Conservation (phyloP, 768 basidiomycete species). For the Dioszegia aurantiaca region DNA sequence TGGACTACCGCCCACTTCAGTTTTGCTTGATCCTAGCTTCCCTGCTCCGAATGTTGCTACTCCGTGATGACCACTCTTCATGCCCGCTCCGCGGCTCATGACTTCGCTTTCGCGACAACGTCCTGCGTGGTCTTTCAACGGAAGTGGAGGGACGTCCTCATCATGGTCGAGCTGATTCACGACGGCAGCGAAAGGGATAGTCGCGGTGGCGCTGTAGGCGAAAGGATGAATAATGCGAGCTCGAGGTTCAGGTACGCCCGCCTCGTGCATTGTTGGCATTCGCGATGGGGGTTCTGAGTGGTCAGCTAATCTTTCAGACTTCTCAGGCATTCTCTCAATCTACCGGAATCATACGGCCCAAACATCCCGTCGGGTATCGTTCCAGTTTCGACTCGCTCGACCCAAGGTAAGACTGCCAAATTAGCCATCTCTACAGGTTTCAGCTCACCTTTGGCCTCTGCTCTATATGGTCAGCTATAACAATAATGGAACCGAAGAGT, state of each 20-base stretch:
- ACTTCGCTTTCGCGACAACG: conserved; percentile 31
- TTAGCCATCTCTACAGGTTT: conserved; percentile 9
- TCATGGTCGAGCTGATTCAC: conserved; percentile 7
- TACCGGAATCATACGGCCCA: conserved; percentile 44
- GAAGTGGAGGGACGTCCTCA: background rate
- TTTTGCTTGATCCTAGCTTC: conserved; percentile 6
- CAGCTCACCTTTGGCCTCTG: conserved; percentile 10
- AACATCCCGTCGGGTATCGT: conserved; percentile 43
- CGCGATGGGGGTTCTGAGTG: conserved; percentile 21
- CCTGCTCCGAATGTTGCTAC: background rate
- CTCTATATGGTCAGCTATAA: background rate
- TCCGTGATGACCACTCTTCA: conserved; percentile 15
- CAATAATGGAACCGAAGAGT: too few species aligned
- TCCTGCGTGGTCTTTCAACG: background rate
- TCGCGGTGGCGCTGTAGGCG: conserved; percentile 25
- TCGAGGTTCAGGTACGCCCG: conserved; percentile 12
- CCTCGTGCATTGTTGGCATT: conserved; percentile 24
- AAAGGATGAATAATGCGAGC: conserved; percentile 33
- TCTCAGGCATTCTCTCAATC: background rate
- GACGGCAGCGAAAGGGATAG: conserved; percentile 41
- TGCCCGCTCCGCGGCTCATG: conserved; percentile 32
- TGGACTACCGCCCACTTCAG: conserved; percentile 6
- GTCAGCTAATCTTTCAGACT: too few species aligned
- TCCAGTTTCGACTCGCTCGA: conserved; percentile 25
- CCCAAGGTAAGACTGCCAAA: conserved; percentile 44